Conservation (phyloP, 805 yeast species). For the Sugiyamaella valdiviana region DNA sequence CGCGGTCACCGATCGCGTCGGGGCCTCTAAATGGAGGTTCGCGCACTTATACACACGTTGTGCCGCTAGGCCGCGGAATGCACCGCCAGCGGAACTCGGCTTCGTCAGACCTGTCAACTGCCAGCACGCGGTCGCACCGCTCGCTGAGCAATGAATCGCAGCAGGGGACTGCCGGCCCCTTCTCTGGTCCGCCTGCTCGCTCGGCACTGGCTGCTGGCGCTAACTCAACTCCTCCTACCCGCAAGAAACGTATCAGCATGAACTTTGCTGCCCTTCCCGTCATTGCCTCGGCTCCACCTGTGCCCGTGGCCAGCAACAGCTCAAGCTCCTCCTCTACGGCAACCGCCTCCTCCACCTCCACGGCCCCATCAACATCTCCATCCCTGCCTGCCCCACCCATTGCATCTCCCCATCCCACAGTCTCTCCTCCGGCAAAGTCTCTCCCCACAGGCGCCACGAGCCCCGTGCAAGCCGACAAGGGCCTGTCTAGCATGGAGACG, state of each 20-base stretch:
- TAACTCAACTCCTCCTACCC: conserved; percentile 5
- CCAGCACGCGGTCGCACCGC: not conserved
- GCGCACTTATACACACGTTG: not conserved
- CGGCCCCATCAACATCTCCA: conserved; percentile 1
- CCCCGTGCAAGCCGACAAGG: not conserved
- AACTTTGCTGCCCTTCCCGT: conserved; percentile 17
- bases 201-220: not conserved
- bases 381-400: conserved; percentile 2
- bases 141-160: not conserved
- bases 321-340: not conserved
- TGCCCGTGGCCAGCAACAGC: not conserved
- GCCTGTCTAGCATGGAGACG: conserved; percentile 12
- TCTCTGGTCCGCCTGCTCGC: not conserved
- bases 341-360: not conserved
- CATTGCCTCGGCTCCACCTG: conserved; percentile 7
- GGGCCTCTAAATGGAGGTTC: not conserved
- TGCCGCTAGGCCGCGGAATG: not conserved
- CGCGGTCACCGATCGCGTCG: not conserved
- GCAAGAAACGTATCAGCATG: conserved; percentile 16
- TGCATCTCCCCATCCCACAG: conserved; percentile 2
- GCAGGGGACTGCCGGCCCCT: no score
- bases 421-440: not conserved
- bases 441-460: not conserved
- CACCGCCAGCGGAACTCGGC: not conserved
- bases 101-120: not conserved